Evolutionary conservation across 257 asterid genomes (phyloP), one percentile per base, ranked within the genome.

Genomic region (Salvia hispanica): DNA sequence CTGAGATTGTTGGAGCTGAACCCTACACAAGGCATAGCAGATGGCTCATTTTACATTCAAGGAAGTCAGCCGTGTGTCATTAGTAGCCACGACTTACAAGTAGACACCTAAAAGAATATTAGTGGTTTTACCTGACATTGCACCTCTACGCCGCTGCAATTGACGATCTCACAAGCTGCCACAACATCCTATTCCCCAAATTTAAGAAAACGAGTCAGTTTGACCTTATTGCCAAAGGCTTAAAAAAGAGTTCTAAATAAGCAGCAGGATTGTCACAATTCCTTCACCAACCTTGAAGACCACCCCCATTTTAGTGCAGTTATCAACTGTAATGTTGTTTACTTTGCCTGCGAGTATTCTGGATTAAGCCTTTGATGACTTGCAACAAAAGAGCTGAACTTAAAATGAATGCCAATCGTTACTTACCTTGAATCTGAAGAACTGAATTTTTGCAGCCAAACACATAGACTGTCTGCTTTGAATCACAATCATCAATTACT

Each of bases 131-230:
- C 99, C 99, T 88, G 96, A 76, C 97, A 91, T 76, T 94, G 97
- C 78, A 94, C 93, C 88, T 94, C 95, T 53, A 94, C 85, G 0
- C 88, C 80, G 55, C 60, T 87, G 82, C 93, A 88, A 80, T 94
- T 94, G 79, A 94, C 99, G 64, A 94, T 69, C 87, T 94, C 99
- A 79, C 88, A 94, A 78, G 99, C 99, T 55, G 99, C 99, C 73
- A 94, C 99, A 54, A 94, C 99, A 80, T 85, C 97, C 97, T 94
- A 83, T 60, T 59, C 36, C 42, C 71, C 58, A 76, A 47, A 74
- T 61, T 64, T 60, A n/a, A 70, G 60, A 64, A 60, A 77, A 72
- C 21, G 65, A 52, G 71, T 70, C 42, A 80, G 72, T 52, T 60
- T 62, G 46, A 74, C 45, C 60, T 53, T 61, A 56, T 31, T 42